phyloP scores from a whole-genome alignment of 1,284 basidiomycete genomes.

The Apiotrichum siamense region DNA sequence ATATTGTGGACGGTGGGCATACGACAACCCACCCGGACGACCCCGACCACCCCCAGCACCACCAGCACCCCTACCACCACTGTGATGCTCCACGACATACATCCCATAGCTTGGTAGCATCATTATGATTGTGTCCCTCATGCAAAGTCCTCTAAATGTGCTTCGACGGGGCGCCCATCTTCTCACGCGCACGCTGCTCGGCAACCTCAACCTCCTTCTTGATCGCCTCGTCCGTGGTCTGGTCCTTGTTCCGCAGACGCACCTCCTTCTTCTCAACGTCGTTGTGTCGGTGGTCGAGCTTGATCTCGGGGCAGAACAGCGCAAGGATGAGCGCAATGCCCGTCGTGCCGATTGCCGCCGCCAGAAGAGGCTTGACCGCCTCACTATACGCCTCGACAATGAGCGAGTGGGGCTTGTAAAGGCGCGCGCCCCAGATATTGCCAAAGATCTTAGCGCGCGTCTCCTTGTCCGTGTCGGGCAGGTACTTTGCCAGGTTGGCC shows the following conservation, averaged over 20 bases:
- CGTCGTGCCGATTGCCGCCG: conserved; percentile 25
- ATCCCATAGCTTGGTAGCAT: no score
- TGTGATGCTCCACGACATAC: no score
- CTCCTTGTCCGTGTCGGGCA: conserved; percentile 26
- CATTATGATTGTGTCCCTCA: no score
- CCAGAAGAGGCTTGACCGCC: conserved; percentile 19
- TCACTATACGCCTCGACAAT: conserved; percentile 33
- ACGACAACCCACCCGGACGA: no score
- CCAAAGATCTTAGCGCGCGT: conserved; percentile 32
- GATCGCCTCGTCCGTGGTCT: conserved; percentile 9
- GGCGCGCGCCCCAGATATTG: conserved; percentile 23
- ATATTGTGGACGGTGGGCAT: no score
- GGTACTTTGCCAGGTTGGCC: conserved; percentile 21
- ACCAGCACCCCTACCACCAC: no score
- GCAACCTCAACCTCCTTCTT: conserved; percentile 6
- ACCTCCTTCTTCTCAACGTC: conserved; percentile 28
- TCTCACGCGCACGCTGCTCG: not conserved
- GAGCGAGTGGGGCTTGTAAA: conserved; percentile 23
- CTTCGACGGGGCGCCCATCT: no score
- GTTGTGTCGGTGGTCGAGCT: conserved; percentile 33
- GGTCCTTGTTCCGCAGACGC: conserved; percentile 20
- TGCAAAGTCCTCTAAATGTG: no score
- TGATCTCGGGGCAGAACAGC: conserved; percentile 26
- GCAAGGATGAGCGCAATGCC: conserved; percentile 25
- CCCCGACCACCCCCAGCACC: no score